Evolutionary conservation across 306 rosid species (phyloP), one percentile per base, ranked within the genome.

Genomic region (Dryas octopetala): DNA sequence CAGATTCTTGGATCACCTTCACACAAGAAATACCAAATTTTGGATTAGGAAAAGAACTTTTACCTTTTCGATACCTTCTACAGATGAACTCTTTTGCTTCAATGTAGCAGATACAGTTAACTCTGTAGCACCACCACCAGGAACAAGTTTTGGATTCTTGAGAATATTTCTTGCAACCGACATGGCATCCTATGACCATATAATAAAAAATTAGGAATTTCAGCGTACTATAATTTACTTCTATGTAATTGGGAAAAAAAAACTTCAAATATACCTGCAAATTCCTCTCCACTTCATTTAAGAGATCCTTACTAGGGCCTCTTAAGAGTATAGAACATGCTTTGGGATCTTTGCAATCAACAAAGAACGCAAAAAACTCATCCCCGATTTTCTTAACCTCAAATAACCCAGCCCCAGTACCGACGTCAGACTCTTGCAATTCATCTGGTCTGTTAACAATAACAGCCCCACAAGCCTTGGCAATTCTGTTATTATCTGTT

Each of bases 81-180:
- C 71, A 61, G 99, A 96, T 69, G 98, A 92, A 75, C 99, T 92
- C 85, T 92, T 92, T 85, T 96, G 99, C 83, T 96, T 96, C 83
- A 96, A 81, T 72, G 96, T 63, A 59, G 99, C 92, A 26, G 99
- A 92, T 73, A 96, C 99, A 41, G 97, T 96, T 78, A 96, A 84
- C 89, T 96, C 98, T 3, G 99, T 82, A 63, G 96, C 99, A 51
- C 99, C 99, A 38, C 99, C 99, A 45, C 98, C 98, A 54, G 98
- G 98, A 73, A 91, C 85, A 82, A 93, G 98, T 81, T 88, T 93
- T 23, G 97, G 97, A 75, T 93, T 89, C 82, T 93, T 93, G 53
- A 93, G 76, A 53, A 93, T 93, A 80, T 93, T 93, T 71, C 98
- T 88, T 17, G 98, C 97, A 54, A 93, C 97, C 40, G 93, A 82